phyloP scores from a whole-genome alignment of 768 basidiomycete genomes.

The Scleroderma bovista region DNA sequence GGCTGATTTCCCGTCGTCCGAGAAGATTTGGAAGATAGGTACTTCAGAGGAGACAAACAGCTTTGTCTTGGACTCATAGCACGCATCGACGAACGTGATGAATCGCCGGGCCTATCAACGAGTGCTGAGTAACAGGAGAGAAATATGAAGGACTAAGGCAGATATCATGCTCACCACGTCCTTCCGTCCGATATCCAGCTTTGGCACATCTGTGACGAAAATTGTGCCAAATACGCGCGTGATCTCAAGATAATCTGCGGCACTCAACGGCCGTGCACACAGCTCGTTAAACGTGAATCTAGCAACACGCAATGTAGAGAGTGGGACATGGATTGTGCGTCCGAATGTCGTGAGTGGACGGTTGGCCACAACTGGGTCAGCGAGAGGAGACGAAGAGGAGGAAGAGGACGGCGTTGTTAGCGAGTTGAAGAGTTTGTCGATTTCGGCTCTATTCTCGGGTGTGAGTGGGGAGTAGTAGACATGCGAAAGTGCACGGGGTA shows the following conservation, averaged over 20 bases:
- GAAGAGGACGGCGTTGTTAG: constrained; percentile 49
- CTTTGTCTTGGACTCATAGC: constrained; percentile 93
- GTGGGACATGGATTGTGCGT: constrained; percentile 69
- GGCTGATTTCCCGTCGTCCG: constrained; percentile 48
- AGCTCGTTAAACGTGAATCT: constrained; percentile 82
- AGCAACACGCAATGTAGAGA: constrained; percentile 75
- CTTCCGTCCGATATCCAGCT: constrained; percentile 82
- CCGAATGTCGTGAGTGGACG: constrained; percentile 87
- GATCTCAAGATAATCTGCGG: constrained; percentile 94
- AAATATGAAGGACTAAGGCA: background rate
- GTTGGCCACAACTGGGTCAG: constrained; percentile 51
- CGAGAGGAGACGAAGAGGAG: constrained; percentile 5
- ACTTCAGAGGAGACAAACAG: constrained; percentile 91
- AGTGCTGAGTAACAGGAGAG: background rate
- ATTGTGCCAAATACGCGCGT: constrained; percentile 84
- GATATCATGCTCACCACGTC: constrained; percentile 74
- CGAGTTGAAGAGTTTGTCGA: constrained; percentile 80
- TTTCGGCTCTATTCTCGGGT: constrained; percentile 56
- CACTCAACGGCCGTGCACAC: constrained; percentile 85
- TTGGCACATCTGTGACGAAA: constrained; percentile 82
- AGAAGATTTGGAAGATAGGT: constrained; percentile 86
- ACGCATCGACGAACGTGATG: constrained; percentile 97
- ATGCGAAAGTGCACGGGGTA: constrained; percentile 88
- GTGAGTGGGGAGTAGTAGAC: constrained; percentile 87
- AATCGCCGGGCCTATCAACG: constrained; percentile 75